Evolutionary conservation across 108 stramenopile genomes (phyloP).

Genomic region (Seminavis robusta): DNA sequence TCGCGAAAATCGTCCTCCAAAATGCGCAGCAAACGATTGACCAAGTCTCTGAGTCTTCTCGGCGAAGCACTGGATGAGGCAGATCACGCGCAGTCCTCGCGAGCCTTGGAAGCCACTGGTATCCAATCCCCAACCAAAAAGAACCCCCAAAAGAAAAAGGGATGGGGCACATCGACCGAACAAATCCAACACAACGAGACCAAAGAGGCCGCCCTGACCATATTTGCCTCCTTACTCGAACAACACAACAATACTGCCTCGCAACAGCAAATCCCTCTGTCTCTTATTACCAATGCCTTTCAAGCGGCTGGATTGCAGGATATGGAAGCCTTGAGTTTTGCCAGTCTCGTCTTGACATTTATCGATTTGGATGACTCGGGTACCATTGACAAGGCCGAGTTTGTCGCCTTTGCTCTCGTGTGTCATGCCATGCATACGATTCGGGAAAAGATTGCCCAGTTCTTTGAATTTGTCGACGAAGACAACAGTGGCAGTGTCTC

Average conservation of each 20-base stretch:
- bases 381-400: constrained; percentile 16
- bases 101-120: too few species aligned
- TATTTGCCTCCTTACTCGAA: too few species aligned
- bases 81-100: background rate
- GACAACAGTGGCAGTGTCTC: constrained; percentile 15
- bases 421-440: background rate
- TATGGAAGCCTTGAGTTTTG: background rate
- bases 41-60: background rate
- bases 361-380: constrained; percentile 17
- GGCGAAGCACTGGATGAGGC: background rate
- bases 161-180: too few species aligned
- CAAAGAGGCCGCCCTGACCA: background rate
- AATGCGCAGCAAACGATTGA: background rate
- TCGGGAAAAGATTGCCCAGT: constrained; percentile 14
- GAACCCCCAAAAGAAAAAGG: too few species aligned
- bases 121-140: too few species aligned
- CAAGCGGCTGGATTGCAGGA: too few species aligned
- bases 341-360: background rate
- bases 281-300: too few species aligned
- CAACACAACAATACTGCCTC: too few species aligned
- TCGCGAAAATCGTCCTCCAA: background rate
- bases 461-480: constrained; percentile 31
- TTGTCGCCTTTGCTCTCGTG: constrained; percentile 15
- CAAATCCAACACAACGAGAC: background rate
- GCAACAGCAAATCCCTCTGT: too few species aligned